phyloP scores from a whole-genome alignment of 441 rosid species.

The Breynia disticha region DNA sequence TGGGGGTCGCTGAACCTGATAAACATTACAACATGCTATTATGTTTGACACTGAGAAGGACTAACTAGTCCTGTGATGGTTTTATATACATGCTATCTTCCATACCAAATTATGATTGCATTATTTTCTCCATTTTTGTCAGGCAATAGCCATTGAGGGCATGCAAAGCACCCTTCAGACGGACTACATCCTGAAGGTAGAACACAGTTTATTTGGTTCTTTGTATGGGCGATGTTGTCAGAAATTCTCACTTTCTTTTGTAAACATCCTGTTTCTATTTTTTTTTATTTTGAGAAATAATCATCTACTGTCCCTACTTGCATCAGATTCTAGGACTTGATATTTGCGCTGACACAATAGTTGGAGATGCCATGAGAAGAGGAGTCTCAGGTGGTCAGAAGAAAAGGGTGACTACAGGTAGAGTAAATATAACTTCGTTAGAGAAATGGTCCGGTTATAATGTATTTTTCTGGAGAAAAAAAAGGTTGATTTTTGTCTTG shows the following conservation, averaged over 20 bases:
- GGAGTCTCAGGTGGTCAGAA: slow-evolving; percentile 63
- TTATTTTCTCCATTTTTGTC: slow-evolving; percentile 5
- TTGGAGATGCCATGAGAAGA: slow-evolving; percentile 50
- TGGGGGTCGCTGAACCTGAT: too few species aligned
- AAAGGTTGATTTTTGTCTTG: neutral
- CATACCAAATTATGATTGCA: too few species aligned
- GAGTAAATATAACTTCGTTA: neutral
- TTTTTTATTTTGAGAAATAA: neutral
- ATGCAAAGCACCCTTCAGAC: slow-evolving; percentile 48
- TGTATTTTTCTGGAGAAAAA: neutral
- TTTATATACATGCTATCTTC: too few species aligned
- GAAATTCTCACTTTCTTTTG: neutral
- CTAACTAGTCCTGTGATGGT: too few species aligned
- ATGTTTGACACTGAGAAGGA: too few species aligned
- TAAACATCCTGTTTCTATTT: neutral
- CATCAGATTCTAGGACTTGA: slow-evolving; percentile 57
- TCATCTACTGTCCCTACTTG: neutral
- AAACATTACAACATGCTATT: too few species aligned
- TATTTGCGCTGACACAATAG: slow-evolving; percentile 39
- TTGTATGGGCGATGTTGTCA: slow-evolving; percentile 2
- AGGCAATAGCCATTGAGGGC: slow-evolving; percentile 67
- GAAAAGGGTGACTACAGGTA: slow-evolving; percentile 56
- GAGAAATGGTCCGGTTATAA: neutral
- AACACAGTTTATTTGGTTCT: neutral
- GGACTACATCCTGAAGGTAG: slow-evolving; percentile 66